Evolutionary conservation across 2,329 filamentous ascomycete species (phyloP).

Genomic region (Fusarium pseudoanthophilum): DNA sequence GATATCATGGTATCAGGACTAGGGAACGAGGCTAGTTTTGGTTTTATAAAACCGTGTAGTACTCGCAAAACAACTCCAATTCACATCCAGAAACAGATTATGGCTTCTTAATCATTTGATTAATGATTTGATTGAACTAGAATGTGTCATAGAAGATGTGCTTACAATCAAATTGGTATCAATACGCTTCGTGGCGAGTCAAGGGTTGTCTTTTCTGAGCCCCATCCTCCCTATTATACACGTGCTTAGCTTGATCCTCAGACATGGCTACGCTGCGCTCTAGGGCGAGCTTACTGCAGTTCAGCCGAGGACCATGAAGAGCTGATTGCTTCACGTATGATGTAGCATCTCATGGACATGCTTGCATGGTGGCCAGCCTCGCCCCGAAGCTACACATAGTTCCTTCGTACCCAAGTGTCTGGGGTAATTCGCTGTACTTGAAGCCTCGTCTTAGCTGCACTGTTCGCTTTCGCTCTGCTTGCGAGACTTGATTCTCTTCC

Average conservation of each 20-base stretch:
- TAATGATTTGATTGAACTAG: not conserved
- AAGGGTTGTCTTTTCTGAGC: not conserved
- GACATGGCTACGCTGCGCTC: not conserved
- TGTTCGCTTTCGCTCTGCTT: not conserved
- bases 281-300: not conserved
- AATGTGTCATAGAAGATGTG: not conserved
- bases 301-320: not conserved
- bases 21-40: not conserved
- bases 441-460: not conserved
- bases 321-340: not conserved
- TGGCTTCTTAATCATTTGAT: not conserved
- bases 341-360: not conserved
- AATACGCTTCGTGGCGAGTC: not conserved
- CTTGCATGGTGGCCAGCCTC: not conserved
- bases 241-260: not conserved
- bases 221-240: not conserved
- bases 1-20: slow-evolving; percentile 10
- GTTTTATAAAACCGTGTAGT: slow-evolving; percentile 14
- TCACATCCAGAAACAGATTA: slow-evolving; percentile 30
- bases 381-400: not conserved
- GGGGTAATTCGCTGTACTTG: not conserved
- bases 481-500: not conserved
- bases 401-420: not conserved
- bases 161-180: not conserved
- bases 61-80: slow-evolving; percentile 42